Percentiles rank a stretch among this genome's conserved stretches.
Conservation (phyloP, 192 early-diverging fungal species). For the Coemansia reversa region DNA sequence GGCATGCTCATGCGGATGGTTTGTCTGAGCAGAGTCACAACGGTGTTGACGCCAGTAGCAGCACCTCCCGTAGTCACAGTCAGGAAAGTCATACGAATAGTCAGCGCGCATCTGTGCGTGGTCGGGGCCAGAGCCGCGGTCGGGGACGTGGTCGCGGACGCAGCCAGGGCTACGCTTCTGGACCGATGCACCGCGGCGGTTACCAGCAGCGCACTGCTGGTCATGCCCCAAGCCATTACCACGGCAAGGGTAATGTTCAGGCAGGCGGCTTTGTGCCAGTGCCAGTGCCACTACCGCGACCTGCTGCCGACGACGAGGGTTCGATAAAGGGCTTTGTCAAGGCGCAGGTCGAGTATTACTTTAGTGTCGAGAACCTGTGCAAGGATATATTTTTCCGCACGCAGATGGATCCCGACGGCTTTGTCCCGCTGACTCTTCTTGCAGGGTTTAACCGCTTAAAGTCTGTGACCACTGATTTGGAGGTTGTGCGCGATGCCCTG, state of each 20-base stretch:
- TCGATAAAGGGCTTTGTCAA: conserved; percentile 47
- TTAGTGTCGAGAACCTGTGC: conserved; percentile 95
- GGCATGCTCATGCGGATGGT: conserved; percentile 14
- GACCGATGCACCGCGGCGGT: conserved; percentile 27
- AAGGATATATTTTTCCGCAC: conserved; percentile 91
- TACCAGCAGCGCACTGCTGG: conserved; percentile 24
- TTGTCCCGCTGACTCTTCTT: conserved; percentile 74
- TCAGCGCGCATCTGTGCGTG: conserved; percentile 13
- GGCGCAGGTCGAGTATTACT: conserved; percentile 87
- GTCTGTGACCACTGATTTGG: conserved; percentile 64
- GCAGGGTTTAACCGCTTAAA: conserved; percentile 90
- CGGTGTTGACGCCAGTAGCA: conserved; percentile 4
- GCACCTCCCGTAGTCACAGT: conserved; percentile 15
- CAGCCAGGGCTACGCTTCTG: conserved; percentile 8
- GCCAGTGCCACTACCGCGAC: conserved; percentile 36
- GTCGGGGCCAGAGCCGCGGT: conserved; percentile 22
- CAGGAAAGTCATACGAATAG: background rate
- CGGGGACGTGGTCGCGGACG: conserved; percentile 42
- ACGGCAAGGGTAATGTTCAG: conserved; percentile 55
- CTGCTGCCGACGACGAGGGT: conserved; percentile 41
- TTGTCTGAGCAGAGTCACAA: conserved; percentile 6
- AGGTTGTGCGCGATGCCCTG: conserved; percentile 61
- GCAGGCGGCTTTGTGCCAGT: conserved; percentile 25
- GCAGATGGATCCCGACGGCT: conserved; percentile 89
- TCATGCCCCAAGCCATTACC: conserved; percentile 48